phyloP scores from a whole-genome alignment of 202 grass and related monocot species.

The Alloteropsis angusta region DNA sequence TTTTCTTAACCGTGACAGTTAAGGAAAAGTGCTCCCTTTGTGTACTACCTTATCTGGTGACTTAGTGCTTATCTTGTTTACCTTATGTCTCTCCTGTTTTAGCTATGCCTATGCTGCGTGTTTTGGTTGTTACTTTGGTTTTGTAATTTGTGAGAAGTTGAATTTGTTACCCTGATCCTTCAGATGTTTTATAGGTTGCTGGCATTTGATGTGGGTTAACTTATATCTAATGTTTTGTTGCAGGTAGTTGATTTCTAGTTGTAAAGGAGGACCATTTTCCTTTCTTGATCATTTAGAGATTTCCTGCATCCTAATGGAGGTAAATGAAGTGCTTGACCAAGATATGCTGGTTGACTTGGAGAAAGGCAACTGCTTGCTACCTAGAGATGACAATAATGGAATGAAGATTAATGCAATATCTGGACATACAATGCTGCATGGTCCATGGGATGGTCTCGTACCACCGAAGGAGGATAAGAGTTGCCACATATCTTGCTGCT shows the following conservation, averaged over 20 bases:
- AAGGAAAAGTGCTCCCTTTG: neutral
- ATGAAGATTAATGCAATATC: neutral
- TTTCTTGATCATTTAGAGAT: constrained; percentile 8
- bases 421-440: neutral
- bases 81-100: neutral
- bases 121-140: neutral
- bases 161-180: neutral
- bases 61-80: neutral
- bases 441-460: constrained; percentile 28
- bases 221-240: neutral
- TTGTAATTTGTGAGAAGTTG: neutral
- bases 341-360: constrained; percentile 41
- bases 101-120: neutral
- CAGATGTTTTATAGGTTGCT: neutral
- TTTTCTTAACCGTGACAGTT: neutral
- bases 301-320: constrained; percentile 14
- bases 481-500: constrained; percentile 2
- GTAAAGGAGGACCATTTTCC: neutral
- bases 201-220: neutral
- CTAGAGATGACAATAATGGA: neutral
- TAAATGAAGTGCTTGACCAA: neutral
- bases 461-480: constrained; percentile 20
- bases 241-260: neutral
- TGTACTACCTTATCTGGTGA: neutral
- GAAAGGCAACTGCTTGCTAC: constrained; percentile 22